Conservation (phyloP, 2,329 filamentous ascomycete genomes). For the Fusarium brevicatenulatum region DNA sequence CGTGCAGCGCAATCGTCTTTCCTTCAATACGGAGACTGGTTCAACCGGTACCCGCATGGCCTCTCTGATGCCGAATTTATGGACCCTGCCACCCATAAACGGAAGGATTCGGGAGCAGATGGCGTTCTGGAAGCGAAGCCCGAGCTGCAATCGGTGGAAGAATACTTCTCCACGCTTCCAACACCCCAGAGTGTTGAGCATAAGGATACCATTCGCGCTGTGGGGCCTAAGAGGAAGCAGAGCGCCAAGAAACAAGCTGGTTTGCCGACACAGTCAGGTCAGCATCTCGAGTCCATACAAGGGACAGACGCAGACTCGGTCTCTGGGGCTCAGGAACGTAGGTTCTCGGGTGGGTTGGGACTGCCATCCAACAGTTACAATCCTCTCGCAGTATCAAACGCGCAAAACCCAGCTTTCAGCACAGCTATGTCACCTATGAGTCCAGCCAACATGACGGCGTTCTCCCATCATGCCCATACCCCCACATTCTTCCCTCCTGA, state of each 20-base stretch:
- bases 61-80: constrained; percentile 86
- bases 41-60: constrained; percentile 91
- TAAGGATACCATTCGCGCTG: constrained; percentile 38
- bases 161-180: constrained; percentile 87
- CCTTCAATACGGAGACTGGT: constrained; percentile 98
- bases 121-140: constrained; percentile 89
- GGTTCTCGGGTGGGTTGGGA: constrained; percentile 55
- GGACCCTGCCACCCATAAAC: constrained; percentile 73
- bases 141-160: constrained; percentile 91
- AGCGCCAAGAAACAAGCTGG: constrained; percentile 49
- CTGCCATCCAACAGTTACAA: constrained; percentile 58
- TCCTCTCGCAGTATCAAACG: constrained; percentile 54
- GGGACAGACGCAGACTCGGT: constrained; percentile 27
- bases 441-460: constrained; percentile 56
- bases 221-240: constrained; percentile 50
- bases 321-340: constrained; percentile 45
- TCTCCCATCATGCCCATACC: constrained; percentile 52
- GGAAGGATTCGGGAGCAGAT: constrained; percentile 84
- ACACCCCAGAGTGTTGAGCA: constrained; percentile 62
- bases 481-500: constrained; percentile 61
- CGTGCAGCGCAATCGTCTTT: constrained; percentile 68
- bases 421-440: constrained; percentile 64
- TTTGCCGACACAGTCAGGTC: constrained; percentile 17
- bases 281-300: constrained; percentile 38
- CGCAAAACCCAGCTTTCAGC: constrained; percentile 56